phyloP scores from a whole-genome alignment of 208 protist genomes.

The Leishmania tropica region DNA sequence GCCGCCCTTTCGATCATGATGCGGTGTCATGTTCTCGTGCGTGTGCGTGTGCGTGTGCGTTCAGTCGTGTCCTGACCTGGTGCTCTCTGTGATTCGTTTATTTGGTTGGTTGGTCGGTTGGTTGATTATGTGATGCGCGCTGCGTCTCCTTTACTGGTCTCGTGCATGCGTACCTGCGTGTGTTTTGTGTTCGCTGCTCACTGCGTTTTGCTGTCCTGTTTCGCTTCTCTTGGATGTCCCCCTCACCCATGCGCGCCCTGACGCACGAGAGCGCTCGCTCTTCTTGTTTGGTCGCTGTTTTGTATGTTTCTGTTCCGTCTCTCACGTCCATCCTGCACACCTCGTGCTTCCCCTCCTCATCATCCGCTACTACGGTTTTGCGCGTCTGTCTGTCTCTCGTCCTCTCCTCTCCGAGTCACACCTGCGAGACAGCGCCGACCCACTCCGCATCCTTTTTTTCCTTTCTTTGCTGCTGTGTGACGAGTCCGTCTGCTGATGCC shows the following conservation, averaged over 20 bases:
- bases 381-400: too few species aligned
- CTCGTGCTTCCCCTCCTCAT: background rate
- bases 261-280: background rate
- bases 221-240: background rate
- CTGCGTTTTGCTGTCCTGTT: background rate
- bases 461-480: background rate
- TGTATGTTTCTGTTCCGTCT: background rate
- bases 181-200: background rate
- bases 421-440: background rate
- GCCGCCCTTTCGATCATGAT: background rate
- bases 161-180: background rate
- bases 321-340: too few species aligned
- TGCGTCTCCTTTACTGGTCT: too few species aligned
- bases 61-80: background rate
- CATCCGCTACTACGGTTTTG: background rate
- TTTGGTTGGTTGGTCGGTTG: background rate
- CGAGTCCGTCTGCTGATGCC: background rate
- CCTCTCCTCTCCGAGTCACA: background rate
- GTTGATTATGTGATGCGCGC: too few species aligned
- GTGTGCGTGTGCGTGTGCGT: background rate
- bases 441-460: background rate
- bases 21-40: background rate
- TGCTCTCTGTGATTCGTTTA: background rate
- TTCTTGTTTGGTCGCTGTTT: background rate
- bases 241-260: background rate